Conservation (phyloP, 2,329 filamentous ascomycete genomes). For the Penicillium sp. region DNA sequence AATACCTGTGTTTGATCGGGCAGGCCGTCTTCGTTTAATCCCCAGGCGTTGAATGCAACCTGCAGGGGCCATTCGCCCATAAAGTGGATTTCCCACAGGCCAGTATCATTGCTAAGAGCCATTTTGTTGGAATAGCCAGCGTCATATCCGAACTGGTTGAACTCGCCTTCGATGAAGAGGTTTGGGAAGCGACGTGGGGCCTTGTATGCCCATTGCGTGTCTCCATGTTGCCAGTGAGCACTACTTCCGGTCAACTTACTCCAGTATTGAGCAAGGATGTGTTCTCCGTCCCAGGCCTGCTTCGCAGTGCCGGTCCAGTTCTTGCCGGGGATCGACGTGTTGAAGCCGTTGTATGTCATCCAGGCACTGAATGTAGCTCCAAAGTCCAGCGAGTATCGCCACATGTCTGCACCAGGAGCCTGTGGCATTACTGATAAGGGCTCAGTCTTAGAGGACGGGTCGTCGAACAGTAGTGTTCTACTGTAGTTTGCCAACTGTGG, state of each 20-base stretch:
- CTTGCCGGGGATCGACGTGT: slow-evolving; percentile 49
- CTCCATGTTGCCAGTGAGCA: slow-evolving; percentile 60
- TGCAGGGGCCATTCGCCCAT: slow-evolving; percentile 63
- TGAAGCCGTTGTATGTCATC: slow-evolving; percentile 55
- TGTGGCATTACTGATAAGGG: slow-evolving; percentile 54
- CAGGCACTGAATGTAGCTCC: slow-evolving; percentile 61
- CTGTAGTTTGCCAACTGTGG: slow-evolving; percentile 58
- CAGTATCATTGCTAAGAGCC: slow-evolving; percentile 46
- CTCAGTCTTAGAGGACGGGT: slow-evolving; percentile 35
- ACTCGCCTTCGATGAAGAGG: slow-evolving; percentile 61
- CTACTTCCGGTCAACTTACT: slow-evolving; percentile 59
- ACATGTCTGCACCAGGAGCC: slow-evolving; percentile 62
- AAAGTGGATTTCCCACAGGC: slow-evolving; percentile 59
- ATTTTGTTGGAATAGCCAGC: slow-evolving; percentile 58
- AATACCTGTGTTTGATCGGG: slow-evolving; percentile 60
- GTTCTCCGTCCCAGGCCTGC: slow-evolving; percentile 63
- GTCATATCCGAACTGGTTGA: slow-evolving; percentile 66
- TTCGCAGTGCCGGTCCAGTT: slow-evolving; percentile 58
- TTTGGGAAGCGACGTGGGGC: slow-evolving; percentile 59
- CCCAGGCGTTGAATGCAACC: slow-evolving; percentile 66
- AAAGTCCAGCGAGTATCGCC: slow-evolving; percentile 63
- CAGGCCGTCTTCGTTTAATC: slow-evolving; percentile 62
- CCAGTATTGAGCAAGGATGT: slow-evolving; percentile 65
- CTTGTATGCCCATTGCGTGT: slow-evolving; percentile 43
- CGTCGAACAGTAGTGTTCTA: slow-evolving; percentile 50